Evolutionary conservation across 2,329 filamentous ascomycete species (phyloP).

Genomic region (Didymella pomorum): DNA sequence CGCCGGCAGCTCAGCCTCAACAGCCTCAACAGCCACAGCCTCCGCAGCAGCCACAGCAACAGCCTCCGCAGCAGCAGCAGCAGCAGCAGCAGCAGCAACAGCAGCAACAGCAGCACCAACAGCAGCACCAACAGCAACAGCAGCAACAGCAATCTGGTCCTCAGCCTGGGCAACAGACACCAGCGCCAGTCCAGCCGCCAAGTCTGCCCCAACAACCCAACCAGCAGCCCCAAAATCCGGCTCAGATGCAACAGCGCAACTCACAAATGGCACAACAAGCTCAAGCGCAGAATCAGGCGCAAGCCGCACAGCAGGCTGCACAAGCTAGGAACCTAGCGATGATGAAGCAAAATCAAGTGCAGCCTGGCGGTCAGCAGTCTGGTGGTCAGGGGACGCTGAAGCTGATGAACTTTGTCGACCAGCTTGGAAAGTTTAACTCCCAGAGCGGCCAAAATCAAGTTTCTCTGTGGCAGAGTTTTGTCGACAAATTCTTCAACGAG

Average conservation of each 20-base stretch:
- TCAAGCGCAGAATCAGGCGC: slow-evolving; percentile 33
- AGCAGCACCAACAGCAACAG: slow-evolving; percentile 46
- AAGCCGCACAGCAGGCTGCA: slow-evolving; percentile 23
- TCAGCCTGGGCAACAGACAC: slow-evolving; percentile 56
- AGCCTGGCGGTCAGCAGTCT: slow-evolving; percentile 33
- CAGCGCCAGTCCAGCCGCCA: slow-evolving; percentile 46
- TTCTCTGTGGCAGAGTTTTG: slow-evolving; percentile 80
- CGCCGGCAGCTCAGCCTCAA: slow-evolving; percentile 49
- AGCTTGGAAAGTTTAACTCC: slow-evolving; percentile 61
- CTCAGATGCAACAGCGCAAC: slow-evolving; percentile 39
- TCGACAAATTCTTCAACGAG: slow-evolving; percentile 80
- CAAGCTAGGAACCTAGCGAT: slow-evolving; percentile 39
- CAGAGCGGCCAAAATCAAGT: slow-evolving; percentile 66
- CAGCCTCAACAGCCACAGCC: slow-evolving; percentile 50
- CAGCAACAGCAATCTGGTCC: slow-evolving; percentile 48
- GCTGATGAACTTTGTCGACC: slow-evolving; percentile 64
- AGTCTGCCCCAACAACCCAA: slow-evolving; percentile 41
- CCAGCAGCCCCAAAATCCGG: slow-evolving; percentile 49
- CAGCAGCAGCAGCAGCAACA: slow-evolving; percentile 44
- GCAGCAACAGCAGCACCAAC: slow-evolving; percentile 50
- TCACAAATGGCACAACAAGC: slow-evolving; percentile 26
- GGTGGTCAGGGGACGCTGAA: slow-evolving; percentile 57
- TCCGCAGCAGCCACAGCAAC: slow-evolving; percentile 50
- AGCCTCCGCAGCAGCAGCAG: slow-evolving; percentile 53
- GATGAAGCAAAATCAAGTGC: slow-evolving; percentile 42